phyloP scores from a whole-genome alignment of 2,329 filamentous ascomycete species.

The Ceratocystis destructans region DNA sequence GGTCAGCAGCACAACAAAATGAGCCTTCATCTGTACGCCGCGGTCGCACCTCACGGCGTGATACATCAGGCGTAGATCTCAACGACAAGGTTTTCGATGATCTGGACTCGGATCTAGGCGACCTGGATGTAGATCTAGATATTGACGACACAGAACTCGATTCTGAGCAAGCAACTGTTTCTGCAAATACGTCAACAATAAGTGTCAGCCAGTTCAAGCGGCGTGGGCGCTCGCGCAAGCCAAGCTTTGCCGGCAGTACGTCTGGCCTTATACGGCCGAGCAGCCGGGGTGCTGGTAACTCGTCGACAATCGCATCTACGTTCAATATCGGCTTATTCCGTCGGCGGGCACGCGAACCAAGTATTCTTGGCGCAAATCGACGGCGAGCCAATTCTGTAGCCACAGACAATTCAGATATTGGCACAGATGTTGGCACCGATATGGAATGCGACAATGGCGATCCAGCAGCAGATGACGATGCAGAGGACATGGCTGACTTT shows the following conservation, averaged over 20 bases:
- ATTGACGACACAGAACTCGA: not conserved
- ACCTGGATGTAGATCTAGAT: constrained; percentile 30
- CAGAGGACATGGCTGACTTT: constrained; percentile 36
- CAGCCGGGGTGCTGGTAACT: constrained; percentile 34
- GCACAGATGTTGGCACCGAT: constrained; percentile 19
- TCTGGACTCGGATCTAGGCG: constrained; percentile 28
- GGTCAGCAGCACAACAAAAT: not conserved
- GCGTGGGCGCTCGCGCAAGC: constrained; percentile 33
- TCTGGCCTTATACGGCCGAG: constrained; percentile 40
- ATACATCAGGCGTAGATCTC: constrained; percentile 37
- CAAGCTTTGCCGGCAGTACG: constrained; percentile 38
- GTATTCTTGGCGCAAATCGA: constrained; percentile 43
- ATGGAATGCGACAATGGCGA: constrained; percentile 24
- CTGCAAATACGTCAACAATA: constrained; percentile 34
- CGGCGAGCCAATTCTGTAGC: constrained; percentile 25
- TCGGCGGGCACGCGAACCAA: constrained; percentile 44
- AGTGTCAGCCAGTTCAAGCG: constrained; percentile 36
- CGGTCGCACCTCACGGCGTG: constrained; percentile 23
- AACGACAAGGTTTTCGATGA: constrained; percentile 37
- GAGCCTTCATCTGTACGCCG: constrained; percentile 4
- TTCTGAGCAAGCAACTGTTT: constrained; percentile 26
- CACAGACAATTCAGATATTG: constrained; percentile 20
- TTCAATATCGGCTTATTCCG: constrained; percentile 46
- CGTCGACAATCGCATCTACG: constrained; percentile 35
- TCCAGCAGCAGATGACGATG: constrained; percentile 23